Base-by-base conservation (phyloP, 192 early-diverging fungal species). In the Podila horticola region DNA sequence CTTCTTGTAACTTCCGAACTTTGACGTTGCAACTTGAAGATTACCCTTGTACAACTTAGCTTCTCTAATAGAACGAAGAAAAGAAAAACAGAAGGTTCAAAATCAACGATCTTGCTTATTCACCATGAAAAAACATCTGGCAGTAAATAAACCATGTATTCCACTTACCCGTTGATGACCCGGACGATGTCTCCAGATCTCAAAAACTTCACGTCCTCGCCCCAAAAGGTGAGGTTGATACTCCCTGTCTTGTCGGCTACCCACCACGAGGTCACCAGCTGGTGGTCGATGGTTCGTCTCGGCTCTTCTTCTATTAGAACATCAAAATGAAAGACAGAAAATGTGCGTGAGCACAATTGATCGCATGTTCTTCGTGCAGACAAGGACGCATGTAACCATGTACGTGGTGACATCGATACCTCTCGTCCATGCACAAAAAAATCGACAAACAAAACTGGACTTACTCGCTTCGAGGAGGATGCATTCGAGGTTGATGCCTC, bases 141-240 rank as follows among this genome's bases (percentile, higher is more conserved):
- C 19, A 8, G 36, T 7, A 38, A 38, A 45, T 17, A 12, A 45
- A 45, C 41, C 12, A 17, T 45, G 41, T 19, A 17, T 30, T 11
- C 48, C 3, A 12, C 41, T 55, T 87, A 87, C 86, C 55, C 83
- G 66, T 75, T 81, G 48, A 84, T 74, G 5, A 93, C 86, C 7
- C 88, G 82, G 22, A 91, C 65, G 33, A 93, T 89, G 58, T 93
- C 91, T 15, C 92, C 92, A 33, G 79, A 72, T n/a, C 83, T 77
- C 33, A 93, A 75, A 38, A 63, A 71, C 50, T 76, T 74, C 22
- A 86, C 88, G 31, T 83, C 79, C n/a, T 85, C 74, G 24, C 87
- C 89, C 88, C 89, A 92, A 15, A 91, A 74, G 30, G 69, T 88
- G 74, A 93, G 79, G 19, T 88, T 48, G 20, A 93, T 89, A 68